Percentiles rank a stretch among this genome's conserved stretches.
These are phyloP conservation scores for Alternaria sp. DNA, from an alignment of 2,329 filamentous ascomycete genomes.

Conservation along the genomic window DNA sequence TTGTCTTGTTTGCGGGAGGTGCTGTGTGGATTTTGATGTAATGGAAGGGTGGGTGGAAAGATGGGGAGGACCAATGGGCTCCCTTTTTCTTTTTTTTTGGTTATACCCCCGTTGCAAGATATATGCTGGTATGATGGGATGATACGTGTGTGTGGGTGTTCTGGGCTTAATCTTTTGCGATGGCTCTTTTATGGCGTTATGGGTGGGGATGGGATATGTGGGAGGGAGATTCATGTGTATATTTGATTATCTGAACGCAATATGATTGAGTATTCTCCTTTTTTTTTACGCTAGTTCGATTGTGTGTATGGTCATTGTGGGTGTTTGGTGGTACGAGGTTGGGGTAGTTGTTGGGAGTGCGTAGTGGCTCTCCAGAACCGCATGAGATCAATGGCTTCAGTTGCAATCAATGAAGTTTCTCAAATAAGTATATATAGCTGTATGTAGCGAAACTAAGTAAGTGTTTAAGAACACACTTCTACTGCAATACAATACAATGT, in stretches of 20 bases:
- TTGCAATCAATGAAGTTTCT: no score
- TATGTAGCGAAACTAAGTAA: no score
- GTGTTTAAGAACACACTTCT: no score
- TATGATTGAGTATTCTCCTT: not conserved
- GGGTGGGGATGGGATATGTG: not conserved
- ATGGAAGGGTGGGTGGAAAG: not conserved
- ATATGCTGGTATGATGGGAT: slow-evolving; percentile 1
- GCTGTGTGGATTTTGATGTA: slow-evolving; percentile 11
- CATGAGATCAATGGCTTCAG: no score
- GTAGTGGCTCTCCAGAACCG: no score
- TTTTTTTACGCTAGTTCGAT: no score
- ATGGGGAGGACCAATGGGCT: no score
- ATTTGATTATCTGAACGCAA: slow-evolving; percentile 1
- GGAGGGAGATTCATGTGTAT: not conserved
- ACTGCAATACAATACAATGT: no score
- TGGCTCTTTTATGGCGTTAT: not conserved
- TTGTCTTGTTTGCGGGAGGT: slow-evolving; percentile 1
- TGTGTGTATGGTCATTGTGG: no score
- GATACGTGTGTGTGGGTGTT: not conserved
- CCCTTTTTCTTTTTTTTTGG: not conserved
- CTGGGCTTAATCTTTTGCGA: not conserved
- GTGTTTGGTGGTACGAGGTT: no score
- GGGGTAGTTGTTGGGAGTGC: no score
- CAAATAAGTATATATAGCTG: no score
- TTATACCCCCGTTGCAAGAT: not conserved